Evolutionary conservation across 768 basidiomycete genomes (phyloP).

Genomic region (Lepiota venenata): DNA sequence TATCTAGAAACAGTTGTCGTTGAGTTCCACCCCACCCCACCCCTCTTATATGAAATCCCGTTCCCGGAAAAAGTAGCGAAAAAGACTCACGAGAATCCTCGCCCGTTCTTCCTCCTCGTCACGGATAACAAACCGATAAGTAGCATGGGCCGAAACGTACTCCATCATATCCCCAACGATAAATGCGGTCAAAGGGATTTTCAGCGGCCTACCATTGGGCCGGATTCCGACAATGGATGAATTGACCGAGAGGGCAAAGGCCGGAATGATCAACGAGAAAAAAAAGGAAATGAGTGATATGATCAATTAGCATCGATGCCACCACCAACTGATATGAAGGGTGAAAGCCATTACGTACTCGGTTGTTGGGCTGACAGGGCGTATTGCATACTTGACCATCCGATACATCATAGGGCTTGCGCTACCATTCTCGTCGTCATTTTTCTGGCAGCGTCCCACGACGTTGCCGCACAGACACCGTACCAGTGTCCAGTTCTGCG

Average conservation of each 20-base stretch:
- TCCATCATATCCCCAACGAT: slow-evolving; percentile 91
- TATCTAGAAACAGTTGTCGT: slow-evolving; percentile 65
- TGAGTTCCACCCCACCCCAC: no score
- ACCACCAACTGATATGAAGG: background rate
- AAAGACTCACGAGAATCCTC: slow-evolving; percentile 64
- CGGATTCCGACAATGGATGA: background rate
- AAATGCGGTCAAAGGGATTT: slow-evolving; percentile 78
- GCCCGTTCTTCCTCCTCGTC: slow-evolving; percentile 86
- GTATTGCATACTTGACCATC: slow-evolving; percentile 81
- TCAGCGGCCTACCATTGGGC: slow-evolving; percentile 29
- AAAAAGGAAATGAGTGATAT: background rate
- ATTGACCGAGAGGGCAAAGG: background rate
- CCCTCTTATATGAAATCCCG: background rate
- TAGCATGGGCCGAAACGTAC: slow-evolving; percentile 87
- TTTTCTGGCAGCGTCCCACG: slow-evolving; percentile 66
- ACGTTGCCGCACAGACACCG: slow-evolving; percentile 84
- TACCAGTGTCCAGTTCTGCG: slow-evolving; percentile 61
- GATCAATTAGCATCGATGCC: no score
- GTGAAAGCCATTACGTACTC: slow-evolving; percentile 47
- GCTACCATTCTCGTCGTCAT: slow-evolving; percentile 26
- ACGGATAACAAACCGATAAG: slow-evolving; percentile 84
- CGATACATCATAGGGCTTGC: slow-evolving; percentile 49
- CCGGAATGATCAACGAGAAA: background rate
- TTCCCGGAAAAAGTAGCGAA: background rate
- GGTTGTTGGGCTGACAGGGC: slow-evolving; percentile 55